Evolutionary conservation across 768 basidiomycete species (phyloP), one percentile per base, ranked within the genome.

Genomic region (Phlebiopsis flavidoalba): DNA sequence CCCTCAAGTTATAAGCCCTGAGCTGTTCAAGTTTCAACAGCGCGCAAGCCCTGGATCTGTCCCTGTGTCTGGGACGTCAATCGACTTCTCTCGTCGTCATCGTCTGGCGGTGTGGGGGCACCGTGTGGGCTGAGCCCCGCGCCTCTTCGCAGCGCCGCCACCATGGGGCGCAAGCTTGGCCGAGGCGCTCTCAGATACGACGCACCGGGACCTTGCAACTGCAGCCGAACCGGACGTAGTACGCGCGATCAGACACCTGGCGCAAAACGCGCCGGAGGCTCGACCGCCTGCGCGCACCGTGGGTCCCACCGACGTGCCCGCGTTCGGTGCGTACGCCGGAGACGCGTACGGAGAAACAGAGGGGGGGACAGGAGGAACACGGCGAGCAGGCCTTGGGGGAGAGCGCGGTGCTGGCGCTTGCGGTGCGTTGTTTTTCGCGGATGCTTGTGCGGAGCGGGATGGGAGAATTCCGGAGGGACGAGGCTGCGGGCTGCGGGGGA

Each of bases 341-440:
- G 26, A 31, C 26, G 26, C 26, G 26, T n/a, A 31, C 26, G 17
- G 8, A 19, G 40, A n/a, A 65, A 48, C 60, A 58, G 60, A 14
- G 48, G 40, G 33, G 46, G 60, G 47, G 33, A 14, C 43, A 59
- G 40, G 59, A 50, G 48, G 22, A 36, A 36, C 57, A 12, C 53
- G 65, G 8, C 26, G 74, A 73, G 47, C 66, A 50, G 6, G 53
- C 53, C 1, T 66, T 80, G n/a, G 72, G 73, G 19, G 73, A 77
- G 3, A 69, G 69, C 5, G 78, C 77, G 15, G 36, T 78, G n/a
- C 65, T 80, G 52, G 66, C 78, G 8, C 67, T 72, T 51, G 59
- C 67, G 8, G 64, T 73, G 31, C 71, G 66, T 57, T 69, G 69
- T 6, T 64, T 80, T 24, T 67, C 77, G 21, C 70, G 72, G 43